Base-by-base conservation (phyloP, 2,329 filamentous ascomycete genomes). In the Beauveria medogensis region DNA sequence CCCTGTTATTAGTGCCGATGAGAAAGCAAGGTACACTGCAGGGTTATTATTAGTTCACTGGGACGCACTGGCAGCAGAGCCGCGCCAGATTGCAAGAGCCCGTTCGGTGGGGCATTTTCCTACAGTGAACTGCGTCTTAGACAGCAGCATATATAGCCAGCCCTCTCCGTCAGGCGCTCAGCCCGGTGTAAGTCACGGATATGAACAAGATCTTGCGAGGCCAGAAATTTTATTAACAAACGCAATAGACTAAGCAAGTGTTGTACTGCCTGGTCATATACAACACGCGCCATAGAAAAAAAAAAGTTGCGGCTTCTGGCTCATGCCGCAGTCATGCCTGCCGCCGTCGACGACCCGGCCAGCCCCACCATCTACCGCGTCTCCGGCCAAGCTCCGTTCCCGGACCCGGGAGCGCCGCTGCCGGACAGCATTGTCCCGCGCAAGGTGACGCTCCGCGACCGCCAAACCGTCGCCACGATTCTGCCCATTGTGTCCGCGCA, bases 381-480 rank as follows among this genome's bases (percentile, higher is more conserved):
- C 57, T 88, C 87, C 64, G 89, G 88, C 37, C 79, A 81, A 53
- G 71, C 78, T 58, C 88, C 89, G 46, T 90, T 82, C 68, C 86
- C 88, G 66, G 80, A 83, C 65, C 80, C 84, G 60, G 78, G 76
- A 46, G 80, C 81, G 69, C 79, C 34, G 26, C 79, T 93, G 55
- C 90, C 91, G 55, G 72, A 80, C 34, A 84, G 84, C 65, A 88
- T 96, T 69, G 75, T 79, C 22, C 87, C 90, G 50, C 86, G 87
- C 64, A 88, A 90, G 73, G 90, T 96, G 64, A 93, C 87, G 1
- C 83, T 96, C 61, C 84, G 91, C 64, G 91, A 96, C 74, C 85
- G 91, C 55, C 87, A 92, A 66, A 95, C 91, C 0, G 85, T 89
- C 54, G 92, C 91, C 9, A 95, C 91, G 1, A 80, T 96, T 50